Base-by-base conservation (phyloP, 805 yeast genomes). In the Teunomyces lycoperdinae region DNA sequence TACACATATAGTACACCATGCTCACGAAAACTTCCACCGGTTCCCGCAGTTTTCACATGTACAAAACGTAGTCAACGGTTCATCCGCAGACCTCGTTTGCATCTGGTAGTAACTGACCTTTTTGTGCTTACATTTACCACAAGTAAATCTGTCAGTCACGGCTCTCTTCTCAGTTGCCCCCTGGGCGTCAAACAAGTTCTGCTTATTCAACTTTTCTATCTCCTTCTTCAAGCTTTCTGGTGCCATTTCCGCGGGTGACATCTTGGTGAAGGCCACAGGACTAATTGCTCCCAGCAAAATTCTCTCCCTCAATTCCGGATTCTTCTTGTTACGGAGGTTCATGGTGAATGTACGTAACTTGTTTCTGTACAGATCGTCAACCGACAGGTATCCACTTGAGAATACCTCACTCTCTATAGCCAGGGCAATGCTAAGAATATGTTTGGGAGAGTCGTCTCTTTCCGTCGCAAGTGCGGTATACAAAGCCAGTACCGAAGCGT, bases 21-120 rank as follows among this genome's bases (percentile, higher is more conserved):
- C 30, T 42, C 66, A 91, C 29, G 96, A 87, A 64, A 94, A 94
- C 70, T 94, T 94, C 99, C 99, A 94, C 68, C 98, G 81, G 63
- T 94, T 89, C 53, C 98, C 98, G 74, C 99, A 94, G 55, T 82
- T 89, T 62, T 91, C 97, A 74, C 99, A 94, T 3, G 97, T 91
- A 74, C 99, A 94, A 66, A 94, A 94, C 1, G 99, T 94, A 6
- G 99, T 94, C 61, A 94, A 79, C 50, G 99, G 99, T 70, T 94
- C 99, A 81, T 94, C 99, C 14, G 99, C 99, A 49, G 96, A 88
- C 70, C 99, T 79, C 30, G 99, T 94, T 76, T 94, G 99, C 85
- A 94, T 80, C 73, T 94, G 99, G 69, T 91, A 92, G 67, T 94
- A 94, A 58, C 96, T 87, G 36, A 94, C 99, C 74, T 89, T 90